Evolutionary conservation across 805 yeast genomes (phyloP).

Genomic region (Kodamaea sagamina): DNA sequence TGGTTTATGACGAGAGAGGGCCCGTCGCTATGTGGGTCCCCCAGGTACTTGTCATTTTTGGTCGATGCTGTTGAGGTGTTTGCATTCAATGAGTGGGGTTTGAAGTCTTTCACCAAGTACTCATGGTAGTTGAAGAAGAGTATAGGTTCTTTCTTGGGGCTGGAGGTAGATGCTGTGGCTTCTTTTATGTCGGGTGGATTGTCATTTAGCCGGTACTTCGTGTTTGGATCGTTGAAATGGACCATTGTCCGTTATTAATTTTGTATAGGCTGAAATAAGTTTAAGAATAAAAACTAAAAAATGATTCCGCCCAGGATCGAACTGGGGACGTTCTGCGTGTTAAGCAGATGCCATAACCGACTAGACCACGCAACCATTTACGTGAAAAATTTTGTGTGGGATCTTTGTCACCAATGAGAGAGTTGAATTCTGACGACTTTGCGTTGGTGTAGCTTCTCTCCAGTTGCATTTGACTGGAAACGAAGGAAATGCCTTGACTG

Average conservation of each 20-base stretch:
- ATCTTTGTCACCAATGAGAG: too few relatives aligned
- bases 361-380: slow-evolving; percentile 93
- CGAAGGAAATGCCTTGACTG: too few relatives aligned
- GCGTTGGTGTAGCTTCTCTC: too few relatives aligned
- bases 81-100: slow-evolving; percentile 8
- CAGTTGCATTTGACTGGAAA: too few relatives aligned
- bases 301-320: slow-evolving; percentile 99
- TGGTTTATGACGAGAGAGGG: slow-evolving; percentile 56
- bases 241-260: too few relatives aligned
- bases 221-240: not conserved
- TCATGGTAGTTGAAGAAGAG: slow-evolving; percentile 71
- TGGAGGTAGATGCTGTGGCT: not conserved
- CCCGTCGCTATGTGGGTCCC: slow-evolving; percentile 15
- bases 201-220: not conserved
- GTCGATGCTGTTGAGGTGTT: slow-evolving; percentile 1
- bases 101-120: slow-evolving; percentile 41
- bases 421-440: too few relatives aligned
- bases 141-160: slow-evolving; percentile 1
- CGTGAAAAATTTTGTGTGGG: too few relatives aligned
- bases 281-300: slow-evolving; percentile 11
- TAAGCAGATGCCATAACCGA: slow-evolving; percentile 99
- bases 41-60: slow-evolving; percentile 3
- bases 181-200: not conserved
- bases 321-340: slow-evolving; percentile 99
- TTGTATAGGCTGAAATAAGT: too few relatives aligned